These are phyloP conservation scores for Mycena citricolor DNA, from an alignment of 1,284 basidiomycete species.

Conservation along the genomic window DNA sequence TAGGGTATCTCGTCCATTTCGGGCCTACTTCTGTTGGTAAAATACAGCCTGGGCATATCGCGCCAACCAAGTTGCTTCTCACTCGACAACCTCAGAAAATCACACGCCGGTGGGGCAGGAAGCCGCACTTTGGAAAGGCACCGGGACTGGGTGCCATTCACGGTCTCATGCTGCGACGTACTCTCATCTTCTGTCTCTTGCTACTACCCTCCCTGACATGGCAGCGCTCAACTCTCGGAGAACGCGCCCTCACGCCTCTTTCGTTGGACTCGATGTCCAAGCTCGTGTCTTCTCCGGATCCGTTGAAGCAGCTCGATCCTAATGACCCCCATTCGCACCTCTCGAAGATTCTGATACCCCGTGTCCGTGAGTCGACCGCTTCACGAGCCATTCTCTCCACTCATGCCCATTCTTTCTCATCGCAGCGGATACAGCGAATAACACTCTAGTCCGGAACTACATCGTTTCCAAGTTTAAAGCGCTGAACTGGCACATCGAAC, in stretches of 20 bases:
- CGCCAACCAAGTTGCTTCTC: too few relatives aligned
- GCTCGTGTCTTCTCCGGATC: constrained; percentile 58
- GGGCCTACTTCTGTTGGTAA: too few relatives aligned
- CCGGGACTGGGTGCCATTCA: too few relatives aligned
- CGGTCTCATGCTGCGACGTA: constrained; percentile 7
- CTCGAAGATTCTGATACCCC: constrained; percentile 79
- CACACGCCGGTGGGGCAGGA: too few relatives aligned
- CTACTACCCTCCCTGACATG: constrained; percentile 23
- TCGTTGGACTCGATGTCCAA: constrained; percentile 50
- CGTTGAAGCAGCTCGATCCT: constrained; percentile 65
- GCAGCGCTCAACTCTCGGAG: constrained; percentile 32
- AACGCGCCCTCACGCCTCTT: constrained; percentile 49
- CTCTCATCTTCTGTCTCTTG: constrained; percentile 23
- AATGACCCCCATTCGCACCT: constrained; percentile 70
- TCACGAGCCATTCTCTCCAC: too few relatives aligned
- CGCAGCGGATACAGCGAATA: constrained; percentile 72
- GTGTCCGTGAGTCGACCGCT: constrained; percentile 59
- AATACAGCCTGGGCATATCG: too few relatives aligned
- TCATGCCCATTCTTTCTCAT: constrained; percentile 13
- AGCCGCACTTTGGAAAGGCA: too few relatives aligned
- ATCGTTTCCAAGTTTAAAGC: constrained; percentile 67
- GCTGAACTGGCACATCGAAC: constrained; percentile 84
- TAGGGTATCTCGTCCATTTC: too few relatives aligned
- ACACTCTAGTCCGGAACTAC: constrained; percentile 77
- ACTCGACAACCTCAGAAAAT: too few relatives aligned